Base-by-base conservation (phyloP, 495 filamentous ascomycete species). In the Penicillium psychrofluorescens region DNA sequence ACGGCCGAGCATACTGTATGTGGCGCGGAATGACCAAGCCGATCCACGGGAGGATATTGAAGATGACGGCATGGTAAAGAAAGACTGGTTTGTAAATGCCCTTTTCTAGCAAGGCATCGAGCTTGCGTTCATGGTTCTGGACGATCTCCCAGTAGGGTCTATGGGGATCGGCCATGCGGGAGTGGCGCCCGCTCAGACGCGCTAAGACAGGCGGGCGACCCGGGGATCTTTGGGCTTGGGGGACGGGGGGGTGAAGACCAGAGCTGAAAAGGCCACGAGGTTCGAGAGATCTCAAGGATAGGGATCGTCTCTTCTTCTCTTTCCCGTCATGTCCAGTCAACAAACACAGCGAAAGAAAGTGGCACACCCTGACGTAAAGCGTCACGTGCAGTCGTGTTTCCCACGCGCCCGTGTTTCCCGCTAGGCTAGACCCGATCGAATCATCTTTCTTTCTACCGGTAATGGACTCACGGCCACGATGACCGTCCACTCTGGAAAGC, bases 1-100 rank as follows among this genome's bases (percentile, higher is more conserved):
- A 50, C 51, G 72, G 83, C 11, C 84, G 66, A 27, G 66, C 29
- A 50, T 53, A 62, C 35, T 44, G 45, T 3, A 53, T 51, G 10
- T 49, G 45, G 22, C 47, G 46, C 7, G 66, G 61, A 39, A 71
- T 53, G n/a, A 68, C 35, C 32, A 74, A 47, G 9, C 60, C 61
- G 38, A 62, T 38, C 7, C 66, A 12, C 6, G 64, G 56, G 27
- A 72, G 43, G 27, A 45, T 12, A 13, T 59, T 45, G 41, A 65
- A 53, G 1, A 65, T 29, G 38, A 69, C 8, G 6, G 60, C 41
- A 39, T 72, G 58, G 48, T 64, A 69, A 7, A 74, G 40, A 27
- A 72, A 59, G 1, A 71, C 41, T 4, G 70, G 70, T 29, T 64
- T 62, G 29, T 57, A 54, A 8, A 53, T 39, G 8, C 67, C 67